phyloP scores from a whole-genome alignment of 495 filamentous ascomycete species.

The Talaromyces borbonicus region DNA sequence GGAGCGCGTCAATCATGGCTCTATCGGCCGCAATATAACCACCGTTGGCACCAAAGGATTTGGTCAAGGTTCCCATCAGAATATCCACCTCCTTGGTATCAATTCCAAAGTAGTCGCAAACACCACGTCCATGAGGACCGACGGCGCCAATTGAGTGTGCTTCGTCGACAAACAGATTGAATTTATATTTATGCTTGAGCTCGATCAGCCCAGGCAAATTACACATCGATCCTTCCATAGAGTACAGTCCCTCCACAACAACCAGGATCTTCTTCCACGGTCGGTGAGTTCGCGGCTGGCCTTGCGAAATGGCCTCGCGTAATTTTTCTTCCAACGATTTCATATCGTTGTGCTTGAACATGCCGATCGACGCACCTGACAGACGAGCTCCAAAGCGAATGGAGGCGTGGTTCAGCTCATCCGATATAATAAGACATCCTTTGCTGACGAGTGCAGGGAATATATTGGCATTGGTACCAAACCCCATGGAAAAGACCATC shows the following conservation, averaged over 20 bases:
- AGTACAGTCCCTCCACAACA: conserved; percentile 93
- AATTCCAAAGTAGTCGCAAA: conserved; percentile 94
- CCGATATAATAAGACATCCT: conserved; percentile 86
- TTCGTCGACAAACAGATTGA: conserved; percentile 89
- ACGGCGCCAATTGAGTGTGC: conserved; percentile 94
- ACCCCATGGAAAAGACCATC: conserved; percentile 99
- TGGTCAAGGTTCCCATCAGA: conserved; percentile 96
- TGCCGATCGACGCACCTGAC: conserved; percentile 86
- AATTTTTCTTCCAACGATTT: conserved; percentile 70
- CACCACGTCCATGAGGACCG: conserved; percentile 77
- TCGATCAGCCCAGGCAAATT: conserved; percentile 79
- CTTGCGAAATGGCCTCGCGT: conserved; percentile 87
- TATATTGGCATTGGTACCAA: conserved; percentile 82
- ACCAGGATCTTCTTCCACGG: conserved; percentile 99
- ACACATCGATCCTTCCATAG: conserved; percentile 98
- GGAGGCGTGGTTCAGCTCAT: conserved; percentile 95
- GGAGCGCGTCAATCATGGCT: conserved; percentile 82
- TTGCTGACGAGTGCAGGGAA: conserved; percentile 89
- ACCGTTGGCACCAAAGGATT: conserved; percentile 97
- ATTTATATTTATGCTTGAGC: conserved; percentile 93
- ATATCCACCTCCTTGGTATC: conserved; percentile 85
- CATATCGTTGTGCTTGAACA: conserved; percentile 98
- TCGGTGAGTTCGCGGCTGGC: conserved; percentile 90
- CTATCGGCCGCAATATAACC: conserved; percentile 91
- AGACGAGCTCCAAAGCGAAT: conserved; percentile 91